Base-by-base conservation (phyloP, 2,329 filamentous ascomycete species). In the Trichoderma atrobrunneum region DNA sequence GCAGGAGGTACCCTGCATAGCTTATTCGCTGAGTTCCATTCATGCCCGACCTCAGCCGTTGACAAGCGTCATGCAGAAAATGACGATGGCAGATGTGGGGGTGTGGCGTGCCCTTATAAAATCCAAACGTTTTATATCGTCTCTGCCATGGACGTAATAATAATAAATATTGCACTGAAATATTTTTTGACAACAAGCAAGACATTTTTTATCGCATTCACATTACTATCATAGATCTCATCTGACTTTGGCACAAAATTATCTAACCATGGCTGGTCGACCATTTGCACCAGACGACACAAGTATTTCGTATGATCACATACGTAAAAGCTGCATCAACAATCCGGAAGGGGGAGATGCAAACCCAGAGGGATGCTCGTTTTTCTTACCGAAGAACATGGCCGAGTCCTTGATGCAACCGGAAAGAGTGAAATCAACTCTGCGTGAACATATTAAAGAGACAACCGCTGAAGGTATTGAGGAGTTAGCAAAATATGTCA, bases 51-150 rank as follows among this genome's bases (percentile, higher is more conserved):
- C n/a, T n/a, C n/a, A n/a, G n/a, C n/a, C n/a, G n/a, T n/a, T 48
- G 39, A 1, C 18, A 21, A 18, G 43, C 21, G 43, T 0, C 43
- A 48, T 21, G n/a, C n/a, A n/a, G 18, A 21, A n/a, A 48, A 5
- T 21, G 8, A n/a, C 5, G 7, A n/a, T 48, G 3, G 0, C 0
- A 1, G 12, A 21, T 48, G 0, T 7, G 43, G 10, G 1, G 43
- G 18, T 14, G 34, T 36, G 34, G 14, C 36, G 16, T 39, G 36
- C 36, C 3, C 5, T 43, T 43, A 4, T 3, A 43, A n/a, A 0
- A 5, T 18, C 16, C 16, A 4, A 5, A 4, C 10, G 7, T 43
- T 18, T 43, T 43, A 43, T 43, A 43, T n/a, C 16, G 1, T 43
- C 16, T 18, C 16, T 0, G 16, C 3, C 39, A n/a, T 43, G 7